Base-by-base conservation (phyloP, 495 filamentous ascomycete species). In the Penicillium silybi region DNA sequence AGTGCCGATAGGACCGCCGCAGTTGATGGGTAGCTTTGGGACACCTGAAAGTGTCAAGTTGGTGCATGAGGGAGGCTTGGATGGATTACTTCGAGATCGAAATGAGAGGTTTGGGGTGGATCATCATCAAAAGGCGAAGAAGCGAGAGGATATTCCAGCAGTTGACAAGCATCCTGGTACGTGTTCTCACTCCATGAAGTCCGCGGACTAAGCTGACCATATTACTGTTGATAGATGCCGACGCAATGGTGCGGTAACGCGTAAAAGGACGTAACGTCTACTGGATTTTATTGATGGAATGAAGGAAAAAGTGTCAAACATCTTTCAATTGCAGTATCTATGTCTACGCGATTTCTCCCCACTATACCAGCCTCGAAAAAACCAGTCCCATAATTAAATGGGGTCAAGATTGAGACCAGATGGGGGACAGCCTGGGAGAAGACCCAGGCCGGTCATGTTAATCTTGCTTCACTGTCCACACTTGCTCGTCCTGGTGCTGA, bases 11-110 rank as follows among this genome's bases (percentile, higher is more conserved):
- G 89, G 90, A 0, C 70, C 73, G 67, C 88, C 89, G 52, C 69
- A 86, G 71, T 69, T 95, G 54, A 92, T 93, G 89, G 82, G 77
- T 37, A 91, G 86, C 62, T 86, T 85, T 61, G 85, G 80, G 11
- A 66, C 71, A 4, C 68, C 77, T 32, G 79, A 75, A 11, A 83
- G 83, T 63, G 68, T 85, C 18, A 57, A 74, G 25, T 74, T 75
- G 42, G 80, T 86, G 41, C 80, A 85, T 42, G 76, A 75, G 59
- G 61, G 72, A 7, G 82, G 80, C 32, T 74, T 87, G 54, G 82
- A 85, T 38, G 78, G 72, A 59, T 59, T 75, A 25, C 69, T 90
- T 39, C 73, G 65, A 23, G 84, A 85, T 25, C 72, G 91, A 44
- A 88, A 96, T 73, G 52, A 62, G 60, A 79, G 77, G 61, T 86